Base-by-base conservation (phyloP, 2,329 filamentous ascomycete genomes). In the Ascosphaera aggregata region DNA sequence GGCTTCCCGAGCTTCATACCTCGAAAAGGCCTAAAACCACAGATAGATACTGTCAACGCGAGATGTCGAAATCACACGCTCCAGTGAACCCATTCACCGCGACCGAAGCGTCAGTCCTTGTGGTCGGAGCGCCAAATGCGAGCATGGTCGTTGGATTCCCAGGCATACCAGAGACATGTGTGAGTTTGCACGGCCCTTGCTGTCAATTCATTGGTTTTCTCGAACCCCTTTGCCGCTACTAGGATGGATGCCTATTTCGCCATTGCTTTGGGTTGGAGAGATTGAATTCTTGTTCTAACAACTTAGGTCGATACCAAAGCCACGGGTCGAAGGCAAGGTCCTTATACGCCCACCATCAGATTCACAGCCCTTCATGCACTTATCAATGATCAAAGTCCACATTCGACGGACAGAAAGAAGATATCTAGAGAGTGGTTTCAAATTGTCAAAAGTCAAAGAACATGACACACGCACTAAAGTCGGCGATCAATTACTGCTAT, bases 101-200 rank as follows among this genome's bases (percentile, higher is more conserved):
- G 22, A 27, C 22, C 22, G 22, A 27, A 7, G 79, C 80, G 56
- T 80, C 80, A 60, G 89, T 98, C 64, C 79, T 89, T 69, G 84
- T 98, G 62, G 92, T 84, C 48, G 89, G 89, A 55, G 85, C 85
- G 55, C 85, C 89, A 50, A 98, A 98, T 63, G 89, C 82, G 62
- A 89, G 80, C 62, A 94, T 93, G 56, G 69, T 95, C 46, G 82
- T 95, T 49, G 89, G 89, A 50, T 98, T 95, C 59, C 89, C 89
- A 41, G 89, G 89, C 49, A 95, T 98, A 59, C 94, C 86, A 41
- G 89, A 89, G 52, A 98, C 89, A 30, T 61, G 94, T 71, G 85
- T 94, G 69, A 62, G 81, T 72, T 19, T 38, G 19, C n/a, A 4
- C 15, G 15, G 16, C 30, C 17, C 19, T n/a, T 35, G 18, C 20